phyloP scores from a whole-genome alignment of 306 rosid genomes.

The Crataegus laevigata region DNA sequence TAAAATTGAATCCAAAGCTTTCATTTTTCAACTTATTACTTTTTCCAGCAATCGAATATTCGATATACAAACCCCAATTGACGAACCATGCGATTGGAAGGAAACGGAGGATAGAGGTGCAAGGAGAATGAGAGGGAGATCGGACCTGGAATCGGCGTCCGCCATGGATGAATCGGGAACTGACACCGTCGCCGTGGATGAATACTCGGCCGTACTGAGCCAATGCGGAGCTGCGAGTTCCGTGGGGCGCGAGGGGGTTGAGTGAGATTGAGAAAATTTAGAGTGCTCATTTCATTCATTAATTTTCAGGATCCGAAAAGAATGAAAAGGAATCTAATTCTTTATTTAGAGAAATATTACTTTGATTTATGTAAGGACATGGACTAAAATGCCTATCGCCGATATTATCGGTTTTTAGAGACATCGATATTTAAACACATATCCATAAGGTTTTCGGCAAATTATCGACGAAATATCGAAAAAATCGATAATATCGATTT shows the following conservation, averaged over 20 bases:
- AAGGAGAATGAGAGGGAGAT: constrained; percentile 8
- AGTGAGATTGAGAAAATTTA: not conserved
- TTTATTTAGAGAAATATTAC: too few relatives aligned
- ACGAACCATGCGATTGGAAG: not conserved
- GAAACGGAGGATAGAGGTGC: not conserved
- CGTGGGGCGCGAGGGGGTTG: not conserved
- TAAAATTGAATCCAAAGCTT: not conserved
- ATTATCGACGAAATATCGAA: too few relatives aligned
- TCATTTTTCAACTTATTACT: not conserved
- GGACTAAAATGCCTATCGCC: too few relatives aligned
- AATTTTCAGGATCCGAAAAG: not conserved
- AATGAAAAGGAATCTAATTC: not conserved
- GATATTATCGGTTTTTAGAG: too few relatives aligned
- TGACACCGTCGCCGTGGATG: constrained; percentile 28
- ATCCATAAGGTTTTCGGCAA: too few relatives aligned
- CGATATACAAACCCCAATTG: not conserved
- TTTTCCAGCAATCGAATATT: not conserved
- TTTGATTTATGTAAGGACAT: too few relatives aligned
- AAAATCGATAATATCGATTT: too few relatives aligned
- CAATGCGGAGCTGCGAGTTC: not conserved
- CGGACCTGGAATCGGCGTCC: constrained; percentile 43
- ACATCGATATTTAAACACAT: too few relatives aligned
- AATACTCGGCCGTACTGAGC: constrained; percentile 14
- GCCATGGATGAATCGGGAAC: constrained; percentile 21
- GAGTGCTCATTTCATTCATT: not conserved